Evolutionary conservation across 441 rosid genomes (phyloP).

Genomic region (Syzygium syzygioides): DNA sequence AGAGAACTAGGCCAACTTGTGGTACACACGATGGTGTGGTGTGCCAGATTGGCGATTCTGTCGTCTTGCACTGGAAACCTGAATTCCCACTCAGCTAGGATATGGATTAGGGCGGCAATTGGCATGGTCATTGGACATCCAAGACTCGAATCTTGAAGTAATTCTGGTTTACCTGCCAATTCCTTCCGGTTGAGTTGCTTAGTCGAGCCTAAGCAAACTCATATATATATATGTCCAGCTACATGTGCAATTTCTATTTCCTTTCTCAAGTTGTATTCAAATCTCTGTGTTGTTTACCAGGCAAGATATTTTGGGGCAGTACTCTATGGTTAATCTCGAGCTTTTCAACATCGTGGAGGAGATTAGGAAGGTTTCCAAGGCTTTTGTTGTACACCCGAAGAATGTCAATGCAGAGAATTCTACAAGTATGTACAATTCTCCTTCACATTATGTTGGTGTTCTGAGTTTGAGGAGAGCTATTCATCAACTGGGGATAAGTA

Average conservation of each 20-base stretch:
- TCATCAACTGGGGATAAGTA: not conserved
- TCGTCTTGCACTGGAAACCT: not conserved
- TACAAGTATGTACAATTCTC: conserved; percentile 29
- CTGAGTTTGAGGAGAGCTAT: not conserved
- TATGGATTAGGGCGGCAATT: not conserved
- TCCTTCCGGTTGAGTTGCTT: not conserved
- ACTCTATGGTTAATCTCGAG: conserved; percentile 94
- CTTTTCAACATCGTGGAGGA: conserved; percentile 91
- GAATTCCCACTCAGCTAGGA: not conserved
- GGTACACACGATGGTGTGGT: not conserved
- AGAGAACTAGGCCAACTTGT: not conserved
- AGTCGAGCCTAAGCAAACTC: not conserved
- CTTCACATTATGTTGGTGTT: not conserved
- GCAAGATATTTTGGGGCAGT: conserved; percentile 91
- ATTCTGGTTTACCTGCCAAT: not conserved
- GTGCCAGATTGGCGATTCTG: not conserved
- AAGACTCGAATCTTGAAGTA: not conserved
- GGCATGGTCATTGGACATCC: not conserved
- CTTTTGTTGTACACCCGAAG: conserved; percentile 84
- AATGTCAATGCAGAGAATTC: conserved; percentile 90
- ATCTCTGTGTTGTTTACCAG: conserved; percentile 27
- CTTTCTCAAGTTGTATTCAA: not conserved
- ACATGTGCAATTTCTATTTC: not conserved
- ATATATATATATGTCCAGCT: not conserved
- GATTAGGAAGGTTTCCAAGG: conserved; percentile 76